phyloP scores from a whole-genome alignment of 2,329 filamentous ascomycete species.

The Hypoxylon sp. region DNA sequence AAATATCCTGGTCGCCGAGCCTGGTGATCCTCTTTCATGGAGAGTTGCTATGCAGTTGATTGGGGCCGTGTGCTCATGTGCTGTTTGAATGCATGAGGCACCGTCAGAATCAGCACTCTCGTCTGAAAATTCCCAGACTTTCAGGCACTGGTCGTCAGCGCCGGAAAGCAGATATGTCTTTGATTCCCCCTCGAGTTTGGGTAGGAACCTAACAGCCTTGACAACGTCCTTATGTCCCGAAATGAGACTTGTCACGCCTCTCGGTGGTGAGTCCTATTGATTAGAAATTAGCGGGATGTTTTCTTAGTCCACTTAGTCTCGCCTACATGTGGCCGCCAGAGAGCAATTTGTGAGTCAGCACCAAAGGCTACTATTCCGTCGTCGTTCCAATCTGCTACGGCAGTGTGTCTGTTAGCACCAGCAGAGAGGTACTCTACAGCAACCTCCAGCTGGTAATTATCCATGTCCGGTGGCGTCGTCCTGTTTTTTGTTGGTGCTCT shows the following conservation, averaged over 20 bases:
- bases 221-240: slow-evolving; percentile 83
- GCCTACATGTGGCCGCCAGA: slow-evolving; percentile 85
- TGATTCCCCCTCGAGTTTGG: slow-evolving; percentile 59
- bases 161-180: slow-evolving; percentile 78
- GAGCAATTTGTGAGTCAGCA: slow-evolving; percentile 86
- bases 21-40: slow-evolving; percentile 46
- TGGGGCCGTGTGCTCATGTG: slow-evolving; percentile 77
- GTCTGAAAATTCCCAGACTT: slow-evolving; percentile 72
- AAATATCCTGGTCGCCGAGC: slow-evolving; percentile 61
- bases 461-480: slow-evolving; percentile 36
- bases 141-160: slow-evolving; percentile 82
- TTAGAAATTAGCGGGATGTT: slow-evolving; percentile 23
- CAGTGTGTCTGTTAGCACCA: slow-evolving; percentile 91
- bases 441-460: slow-evolving; percentile 48
- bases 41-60: slow-evolving; percentile 76
- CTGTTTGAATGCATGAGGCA: slow-evolving; percentile 64
- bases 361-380: slow-evolving; percentile 86
- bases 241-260: slow-evolving; percentile 76
- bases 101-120: slow-evolving; percentile 40
- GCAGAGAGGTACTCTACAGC: slow-evolving; percentile 73
- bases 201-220: slow-evolving; percentile 85
- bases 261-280: slow-evolving; percentile 53
- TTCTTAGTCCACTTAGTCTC: slow-evolving; percentile 4
- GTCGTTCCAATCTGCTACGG: slow-evolving; percentile 88
- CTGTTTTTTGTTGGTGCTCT: slow-evolving; percentile 15